Evolutionary conservation across 2,329 filamentous ascomycete species (phyloP).

Genomic region (Alternaria triticina): DNA sequence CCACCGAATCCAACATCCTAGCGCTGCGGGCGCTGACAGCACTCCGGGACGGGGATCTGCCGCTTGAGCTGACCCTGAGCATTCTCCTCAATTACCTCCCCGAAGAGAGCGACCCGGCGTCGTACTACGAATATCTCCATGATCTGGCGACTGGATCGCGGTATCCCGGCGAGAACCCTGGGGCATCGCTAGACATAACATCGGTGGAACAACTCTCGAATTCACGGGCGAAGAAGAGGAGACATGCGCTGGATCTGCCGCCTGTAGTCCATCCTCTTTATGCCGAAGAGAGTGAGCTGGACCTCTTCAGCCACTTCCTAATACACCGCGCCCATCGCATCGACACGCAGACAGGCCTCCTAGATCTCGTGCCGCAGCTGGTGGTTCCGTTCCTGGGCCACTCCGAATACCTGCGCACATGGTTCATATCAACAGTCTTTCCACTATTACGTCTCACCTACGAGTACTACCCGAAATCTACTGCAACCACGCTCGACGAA

Average conservation of each 20-base stretch:
- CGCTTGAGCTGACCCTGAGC: conserved; percentile 70
- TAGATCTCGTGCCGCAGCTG: conserved; percentile 71
- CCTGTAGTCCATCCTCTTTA: conserved; percentile 61
- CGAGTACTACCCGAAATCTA: conserved; percentile 68
- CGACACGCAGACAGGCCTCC: conserved; percentile 73
- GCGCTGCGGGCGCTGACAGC: conserved; percentile 67
- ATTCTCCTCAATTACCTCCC: conserved; percentile 80
- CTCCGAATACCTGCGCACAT: conserved; percentile 66
- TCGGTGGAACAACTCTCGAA: conserved; percentile 65
- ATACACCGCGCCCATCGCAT: conserved; percentile 72
- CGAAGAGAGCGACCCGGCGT: conserved; percentile 68
- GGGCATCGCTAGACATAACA: conserved; percentile 58
- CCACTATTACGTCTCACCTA: conserved; percentile 72
- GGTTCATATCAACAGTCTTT: conserved; percentile 72
- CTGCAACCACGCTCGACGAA: conserved; percentile 63
- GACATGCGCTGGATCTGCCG: conserved; percentile 67
- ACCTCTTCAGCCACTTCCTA: conserved; percentile 68
- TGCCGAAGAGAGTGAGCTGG: conserved; percentile 57
- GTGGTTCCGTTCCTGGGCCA: conserved; percentile 71
- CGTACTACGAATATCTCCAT: conserved; percentile 67
- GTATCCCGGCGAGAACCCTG: conserved; percentile 46
- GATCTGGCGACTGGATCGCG: conserved; percentile 61
- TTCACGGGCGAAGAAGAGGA: conserved; percentile 68
- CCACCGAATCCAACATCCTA: conserved; percentile 69
- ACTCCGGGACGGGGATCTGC: conserved; percentile 63